Conservation (phyloP, 768 basidiomycete genomes). For the Boletus bicolor region DNA sequence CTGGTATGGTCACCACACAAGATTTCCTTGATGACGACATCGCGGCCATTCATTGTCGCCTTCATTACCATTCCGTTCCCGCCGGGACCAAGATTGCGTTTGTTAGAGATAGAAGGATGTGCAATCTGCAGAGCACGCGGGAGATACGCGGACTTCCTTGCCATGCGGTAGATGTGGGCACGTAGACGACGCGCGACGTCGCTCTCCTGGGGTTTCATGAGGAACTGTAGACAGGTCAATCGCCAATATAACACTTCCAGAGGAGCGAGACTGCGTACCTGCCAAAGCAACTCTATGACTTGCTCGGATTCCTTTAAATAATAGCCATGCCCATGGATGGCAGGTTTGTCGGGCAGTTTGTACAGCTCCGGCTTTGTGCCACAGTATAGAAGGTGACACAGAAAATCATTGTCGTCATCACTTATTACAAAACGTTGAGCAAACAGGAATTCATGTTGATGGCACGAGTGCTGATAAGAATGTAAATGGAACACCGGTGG, state of each 20-base stretch:
- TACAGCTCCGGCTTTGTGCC: constrained; percentile 16
- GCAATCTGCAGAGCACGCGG: constrained; percentile 18
- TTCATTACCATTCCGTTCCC: constrained; percentile 21
- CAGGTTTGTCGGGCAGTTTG: background rate
- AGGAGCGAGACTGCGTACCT: constrained; percentile 10
- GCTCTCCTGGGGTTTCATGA: background rate
- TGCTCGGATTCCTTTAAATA: constrained; percentile 12
- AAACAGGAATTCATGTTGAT: constrained; percentile 6
- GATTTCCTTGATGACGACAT: constrained; percentile 29
- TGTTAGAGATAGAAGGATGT: background rate
- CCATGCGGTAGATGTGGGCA: constrained; percentile 26
- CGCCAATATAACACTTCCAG: background rate
- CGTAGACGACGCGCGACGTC: constrained; percentile 12
- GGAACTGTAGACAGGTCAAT: constrained; percentile 8
- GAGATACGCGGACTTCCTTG: constrained; percentile 28
- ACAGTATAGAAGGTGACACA: constrained; percentile 21
- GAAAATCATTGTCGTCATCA: constrained; percentile 18
- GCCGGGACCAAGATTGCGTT: constrained; percentile 2
- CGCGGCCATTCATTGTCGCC: constrained; percentile 11
- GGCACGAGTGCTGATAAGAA: constrained; percentile 13
- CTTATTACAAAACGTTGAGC: background rate
- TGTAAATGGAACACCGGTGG: background rate
- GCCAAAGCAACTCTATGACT: constrained; percentile 24
- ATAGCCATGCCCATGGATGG: background rate
- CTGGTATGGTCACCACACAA: background rate